Evolutionary conservation across 2,329 filamentous ascomycete species (phyloP).

Genomic region (Microcyclosporella mali): DNA sequence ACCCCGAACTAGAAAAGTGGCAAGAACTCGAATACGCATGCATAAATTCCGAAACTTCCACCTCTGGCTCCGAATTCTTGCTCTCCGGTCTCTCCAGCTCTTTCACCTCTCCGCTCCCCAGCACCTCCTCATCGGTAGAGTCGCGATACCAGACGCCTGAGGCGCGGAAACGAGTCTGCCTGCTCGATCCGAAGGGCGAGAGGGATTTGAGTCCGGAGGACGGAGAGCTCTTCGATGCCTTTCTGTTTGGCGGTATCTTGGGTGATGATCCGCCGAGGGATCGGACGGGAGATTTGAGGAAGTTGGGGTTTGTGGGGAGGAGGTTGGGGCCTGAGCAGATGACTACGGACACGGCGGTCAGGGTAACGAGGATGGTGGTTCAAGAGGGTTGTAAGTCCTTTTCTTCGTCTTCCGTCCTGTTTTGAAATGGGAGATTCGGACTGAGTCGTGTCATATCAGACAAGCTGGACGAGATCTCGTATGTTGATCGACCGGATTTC

Average conservation of each 20-base stretch:
- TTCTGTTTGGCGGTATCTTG: conserved; percentile 92
- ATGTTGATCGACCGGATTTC: conserved; percentile 83
- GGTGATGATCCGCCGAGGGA: conserved; percentile 56
- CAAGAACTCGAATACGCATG: conserved; percentile 86
- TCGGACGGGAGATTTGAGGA: conserved; percentile 88
- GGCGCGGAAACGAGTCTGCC: conserved; percentile 70
- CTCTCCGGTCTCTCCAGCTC: conserved; percentile 26
- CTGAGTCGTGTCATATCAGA: too few relatives aligned
- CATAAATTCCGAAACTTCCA: conserved; percentile 75
- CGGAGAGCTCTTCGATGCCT: conserved; percentile 75
- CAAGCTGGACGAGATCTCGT: conserved; percentile 69
- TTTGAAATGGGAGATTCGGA: too few relatives aligned
- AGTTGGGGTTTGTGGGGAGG: conserved; percentile 84
- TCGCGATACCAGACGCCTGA: conserved; percentile 59
- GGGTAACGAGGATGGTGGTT: conserved; percentile 83
- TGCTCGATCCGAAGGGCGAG: conserved; percentile 78
- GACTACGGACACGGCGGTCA: conserved; percentile 95
- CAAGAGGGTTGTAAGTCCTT: conserved; percentile 65
- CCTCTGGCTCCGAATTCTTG: conserved; percentile 49
- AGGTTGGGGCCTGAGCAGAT: conserved; percentile 89
- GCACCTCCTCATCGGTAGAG: conserved; percentile 59
- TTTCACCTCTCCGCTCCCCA: conserved; percentile 50
- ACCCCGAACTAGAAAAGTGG: conserved; percentile 89
- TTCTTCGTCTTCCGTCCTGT: background rate
- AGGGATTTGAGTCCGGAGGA: conserved; percentile 80